Evolutionary conservation across 352 stramenopile genomes (phyloP).

Genomic region (Peronosclerospora sorghi): DNA sequence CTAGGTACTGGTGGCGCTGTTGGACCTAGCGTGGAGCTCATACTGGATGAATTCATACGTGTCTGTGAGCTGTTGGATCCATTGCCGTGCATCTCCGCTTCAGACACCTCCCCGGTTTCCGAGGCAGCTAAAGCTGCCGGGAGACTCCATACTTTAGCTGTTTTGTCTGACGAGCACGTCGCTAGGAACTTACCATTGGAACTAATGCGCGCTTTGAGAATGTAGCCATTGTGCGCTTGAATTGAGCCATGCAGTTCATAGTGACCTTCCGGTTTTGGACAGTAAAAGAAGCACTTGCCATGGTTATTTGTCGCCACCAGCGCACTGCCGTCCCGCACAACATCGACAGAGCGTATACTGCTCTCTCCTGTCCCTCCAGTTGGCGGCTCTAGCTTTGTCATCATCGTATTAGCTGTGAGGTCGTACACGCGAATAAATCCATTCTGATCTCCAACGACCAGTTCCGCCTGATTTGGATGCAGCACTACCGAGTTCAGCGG

Average conservation of each 20-base stretch:
- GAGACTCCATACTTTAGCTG: slow-evolving; percentile 85
- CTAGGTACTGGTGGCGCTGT: slow-evolving; percentile 14
- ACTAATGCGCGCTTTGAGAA: slow-evolving; percentile 86
- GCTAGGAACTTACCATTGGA: slow-evolving; percentile 81
- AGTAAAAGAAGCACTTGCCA: slow-evolving; percentile 92
- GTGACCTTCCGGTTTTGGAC: slow-evolving; percentile 39
- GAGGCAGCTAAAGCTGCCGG: slow-evolving; percentile 18
- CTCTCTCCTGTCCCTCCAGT: slow-evolving; percentile 37
- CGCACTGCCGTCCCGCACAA: slow-evolving; percentile 87
- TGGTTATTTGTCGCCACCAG: slow-evolving; percentile 92
- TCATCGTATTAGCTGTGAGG: slow-evolving; percentile 68
- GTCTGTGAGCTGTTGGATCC: slow-evolving; percentile 23
- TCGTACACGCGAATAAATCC: slow-evolving; percentile 89
- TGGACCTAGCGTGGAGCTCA: slow-evolving; percentile 18
- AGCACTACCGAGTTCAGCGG: slow-evolving; percentile 92
- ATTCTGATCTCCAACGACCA: slow-evolving; percentile 87
- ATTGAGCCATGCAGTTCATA: slow-evolving; percentile 62
- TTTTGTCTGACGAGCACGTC: slow-evolving; percentile 90
- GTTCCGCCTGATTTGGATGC: slow-evolving; percentile 90
- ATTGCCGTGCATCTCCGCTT: slow-evolving; percentile 20
- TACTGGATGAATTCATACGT: slow-evolving; percentile 19
- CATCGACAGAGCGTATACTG: slow-evolving; percentile 87
- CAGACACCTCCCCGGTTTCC: slow-evolving; percentile 5
- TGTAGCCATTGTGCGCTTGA: slow-evolving; percentile 86
- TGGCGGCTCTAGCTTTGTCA: slow-evolving; percentile 51